phyloP scores from a whole-genome alignment of 768 basidiomycete genomes.

The Hebeloma cylindrosporum region DNA sequence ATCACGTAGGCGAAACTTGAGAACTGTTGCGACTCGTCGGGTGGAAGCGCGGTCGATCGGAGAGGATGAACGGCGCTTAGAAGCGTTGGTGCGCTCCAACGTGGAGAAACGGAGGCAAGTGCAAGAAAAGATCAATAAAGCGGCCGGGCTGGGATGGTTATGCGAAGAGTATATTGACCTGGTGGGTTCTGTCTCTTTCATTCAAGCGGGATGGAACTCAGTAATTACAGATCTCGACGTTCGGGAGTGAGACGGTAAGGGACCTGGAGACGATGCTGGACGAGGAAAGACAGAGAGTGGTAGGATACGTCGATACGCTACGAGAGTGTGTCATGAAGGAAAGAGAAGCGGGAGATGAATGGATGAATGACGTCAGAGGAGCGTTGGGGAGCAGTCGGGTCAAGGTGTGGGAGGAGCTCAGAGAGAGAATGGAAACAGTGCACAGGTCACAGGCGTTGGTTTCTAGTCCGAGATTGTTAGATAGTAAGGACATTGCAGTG shows the following conservation, averaged over 20 bases:
- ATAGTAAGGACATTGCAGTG: background rate
- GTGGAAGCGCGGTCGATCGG: slow-evolving; percentile 2
- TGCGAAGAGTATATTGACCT: slow-evolving; percentile 28
- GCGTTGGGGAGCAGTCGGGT: slow-evolving; percentile 3
- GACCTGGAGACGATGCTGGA: slow-evolving; percentile 19
- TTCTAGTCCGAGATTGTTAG: background rate
- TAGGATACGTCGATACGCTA: slow-evolving; percentile 27
- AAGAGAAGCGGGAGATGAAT: background rate
- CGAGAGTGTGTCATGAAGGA: slow-evolving; percentile 11
- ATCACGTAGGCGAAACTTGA: slow-evolving; percentile 9
- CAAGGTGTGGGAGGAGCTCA: slow-evolving; percentile 11
- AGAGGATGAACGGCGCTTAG: slow-evolving; percentile 1
- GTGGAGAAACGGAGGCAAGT: slow-evolving; percentile 17
- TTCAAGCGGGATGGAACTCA: background rate
- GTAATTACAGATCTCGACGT: slow-evolving; percentile 23
- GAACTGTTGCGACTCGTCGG: slow-evolving; percentile 13
- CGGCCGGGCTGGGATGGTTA: slow-evolving; percentile 25
- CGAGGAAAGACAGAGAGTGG: slow-evolving; percentile 19
- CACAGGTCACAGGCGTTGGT: too few species aligned
- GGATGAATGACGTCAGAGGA: background rate
- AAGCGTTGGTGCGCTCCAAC: slow-evolving; percentile 7
- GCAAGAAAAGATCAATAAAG: slow-evolving; percentile 23
- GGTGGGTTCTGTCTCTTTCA: slow-evolving; percentile 13
- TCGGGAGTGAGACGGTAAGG: slow-evolving; percentile 23
- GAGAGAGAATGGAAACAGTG: too few species aligned